Conservation (phyloP, 305 asterid species). For the Solanum hybrid region DNA sequence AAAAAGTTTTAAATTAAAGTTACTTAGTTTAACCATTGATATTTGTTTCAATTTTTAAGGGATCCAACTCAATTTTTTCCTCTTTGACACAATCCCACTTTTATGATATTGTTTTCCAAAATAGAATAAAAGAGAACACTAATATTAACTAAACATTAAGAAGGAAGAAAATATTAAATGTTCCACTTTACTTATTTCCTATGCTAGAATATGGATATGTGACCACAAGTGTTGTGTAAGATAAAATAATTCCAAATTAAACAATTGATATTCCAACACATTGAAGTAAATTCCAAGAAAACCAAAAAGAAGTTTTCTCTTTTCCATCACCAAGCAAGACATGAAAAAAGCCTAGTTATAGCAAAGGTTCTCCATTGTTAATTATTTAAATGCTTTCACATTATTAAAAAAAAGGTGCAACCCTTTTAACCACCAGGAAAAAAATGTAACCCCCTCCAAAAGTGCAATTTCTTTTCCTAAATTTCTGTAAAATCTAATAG, state of each 20-base stretch:
- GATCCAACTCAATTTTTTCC: neutral
- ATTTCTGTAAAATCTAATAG: neutral
- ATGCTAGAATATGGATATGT: neutral
- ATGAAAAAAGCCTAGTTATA: constrained; percentile 1
- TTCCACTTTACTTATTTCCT: neutral
- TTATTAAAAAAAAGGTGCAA: neutral
- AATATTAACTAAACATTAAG: neutral
- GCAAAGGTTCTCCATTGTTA: neutral
- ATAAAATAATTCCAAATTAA: constrained; percentile 5
- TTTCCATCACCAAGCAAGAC: constrained; percentile 28
- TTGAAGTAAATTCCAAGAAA: constrained; percentile 27
- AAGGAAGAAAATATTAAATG: neutral
- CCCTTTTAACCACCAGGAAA: neutral
- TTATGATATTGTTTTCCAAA: neutral
- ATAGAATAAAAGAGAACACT: neutral
- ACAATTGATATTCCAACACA: neutral
- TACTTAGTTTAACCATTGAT: neutral
- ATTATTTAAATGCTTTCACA: neutral
- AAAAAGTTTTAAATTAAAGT: neutral
- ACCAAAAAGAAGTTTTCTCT: neutral
- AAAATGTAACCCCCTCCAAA: neutral
- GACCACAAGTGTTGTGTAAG: neutral
- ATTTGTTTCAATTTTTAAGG: neutral
- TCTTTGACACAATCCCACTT: neutral
- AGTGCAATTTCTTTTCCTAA: neutral